Evolutionary conservation across 73 alveolate species (phyloP).

Genomic region (Paraurostyla sp.): DNA sequence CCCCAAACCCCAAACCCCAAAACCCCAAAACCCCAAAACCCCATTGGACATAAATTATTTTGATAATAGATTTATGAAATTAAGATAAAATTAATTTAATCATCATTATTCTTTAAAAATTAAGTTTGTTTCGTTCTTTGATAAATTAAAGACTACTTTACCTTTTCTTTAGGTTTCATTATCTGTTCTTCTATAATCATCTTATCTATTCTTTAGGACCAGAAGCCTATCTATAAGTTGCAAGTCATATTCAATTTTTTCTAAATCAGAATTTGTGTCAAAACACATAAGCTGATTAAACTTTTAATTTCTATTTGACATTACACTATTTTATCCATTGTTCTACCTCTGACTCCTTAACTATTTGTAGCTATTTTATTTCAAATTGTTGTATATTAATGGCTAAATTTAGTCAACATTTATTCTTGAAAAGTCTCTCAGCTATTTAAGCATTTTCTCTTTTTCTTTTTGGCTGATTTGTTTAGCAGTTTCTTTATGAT

Average conservation of each 20-base stretch:
- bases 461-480: not conserved
- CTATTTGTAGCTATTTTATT: not conserved
- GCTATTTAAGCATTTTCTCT: not conserved
- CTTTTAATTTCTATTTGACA: not conserved
- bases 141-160: conserved; percentile 16
- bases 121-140: conserved; percentile 18
- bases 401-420: not conserved
- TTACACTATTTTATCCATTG: not conserved
- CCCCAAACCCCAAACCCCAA: not conserved
- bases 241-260: not conserved
- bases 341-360: not conserved
- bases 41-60: too few relatives aligned
- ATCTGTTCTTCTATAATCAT: not conserved
- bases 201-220: not conserved
- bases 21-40: too few relatives aligned
- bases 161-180: not conserved
- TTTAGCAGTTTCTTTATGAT: too few relatives aligned
- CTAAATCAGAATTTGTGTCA: not conserved
- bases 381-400: too few relatives aligned
- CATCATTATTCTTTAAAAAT: not conserved
- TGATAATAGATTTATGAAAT: too few relatives aligned
- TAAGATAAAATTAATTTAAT: not conserved
- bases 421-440: not conserved
- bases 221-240: not conserved
- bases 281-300: conserved; percentile 16